Evolutionary conservation across 164 flowering plant genomes (phyloP), one percentile per base, ranked within the genome.

Genomic region (Magnolia sinica): DNA sequence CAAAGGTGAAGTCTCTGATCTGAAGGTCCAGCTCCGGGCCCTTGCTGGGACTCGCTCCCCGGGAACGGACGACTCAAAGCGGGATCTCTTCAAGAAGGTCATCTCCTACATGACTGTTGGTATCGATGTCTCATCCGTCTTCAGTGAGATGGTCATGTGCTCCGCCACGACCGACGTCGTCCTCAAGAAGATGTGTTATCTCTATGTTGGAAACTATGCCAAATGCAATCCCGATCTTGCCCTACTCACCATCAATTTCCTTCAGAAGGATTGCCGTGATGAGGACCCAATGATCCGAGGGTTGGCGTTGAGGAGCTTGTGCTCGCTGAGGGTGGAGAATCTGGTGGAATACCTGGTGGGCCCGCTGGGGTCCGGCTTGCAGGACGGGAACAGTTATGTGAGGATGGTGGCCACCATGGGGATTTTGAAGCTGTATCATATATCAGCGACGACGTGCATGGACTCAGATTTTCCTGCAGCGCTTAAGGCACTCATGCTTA

Each of bases 141-240:
- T 96, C 74, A 94, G 98, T 24, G 99, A 96, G 81, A 96, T 96
- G 99, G 99, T 96, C 65, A 94, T 96, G 98, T 94, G 99, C 78
- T 96, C 99, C 0, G 97, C 97, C 0, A 92, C 99, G 29, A 89
- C 97, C 3, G 99, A 96, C 72, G 95, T 94, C 75, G 98, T 96
- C 58, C 81, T 96, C 74, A 96, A 96, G 88, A 96, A 96, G 79
- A 94, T 96, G 98, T 96, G 99, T 80, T 96, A 96, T 77, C 81
- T 94, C 16, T 96, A 96, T 76, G 99, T 96, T 71, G 97, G 98
- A 13, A 94, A 94, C 78, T 96, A 96, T 69, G 99, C 99, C 0
- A 94, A 93, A 79, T 91, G 84, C 64, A 96, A 96, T 77, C 99
- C 98, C 8, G 98, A 96, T 81, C 95, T 96, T 67, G 96, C 99